A percentile compares a stretch with the other conserved stretches of the same genome.
Conservation (phyloP, 2,329 filamentous ascomycete species). For the Mariannaea sp. region DNA sequence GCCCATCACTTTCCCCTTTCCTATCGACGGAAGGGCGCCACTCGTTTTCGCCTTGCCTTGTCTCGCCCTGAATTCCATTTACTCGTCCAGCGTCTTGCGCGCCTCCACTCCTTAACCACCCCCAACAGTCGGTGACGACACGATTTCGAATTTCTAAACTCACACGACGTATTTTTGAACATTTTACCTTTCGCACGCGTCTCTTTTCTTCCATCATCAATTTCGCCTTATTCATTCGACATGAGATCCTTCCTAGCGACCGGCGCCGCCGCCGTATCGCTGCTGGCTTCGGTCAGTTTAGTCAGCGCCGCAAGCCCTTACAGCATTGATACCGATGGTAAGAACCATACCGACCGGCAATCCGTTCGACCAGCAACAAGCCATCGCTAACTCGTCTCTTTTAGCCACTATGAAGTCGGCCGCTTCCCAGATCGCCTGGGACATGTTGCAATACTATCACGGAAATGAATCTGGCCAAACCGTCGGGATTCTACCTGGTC, state of each 20-base stretch:
- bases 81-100: slow-evolving; percentile 6
- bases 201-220: slow-evolving; percentile 15
- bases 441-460: slow-evolving; percentile 53
- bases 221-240: background rate
- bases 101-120: slow-evolving; percentile 10
- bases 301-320: slow-evolving; percentile 30
- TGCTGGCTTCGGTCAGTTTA: slow-evolving; percentile 30
- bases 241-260: slow-evolving; percentile 33
- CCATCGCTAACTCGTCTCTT: slow-evolving; percentile 21
- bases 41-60: slow-evolving; percentile 17
- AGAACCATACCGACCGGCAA: background rate
- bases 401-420: slow-evolving; percentile 47
- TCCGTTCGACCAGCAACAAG: background rate
- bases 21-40: slow-evolving; percentile 3
- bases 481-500: slow-evolving; percentile 55
- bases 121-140: slow-evolving; percentile 2
- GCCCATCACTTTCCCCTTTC: slow-evolving; percentile 2
- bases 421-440: slow-evolving; percentile 48
- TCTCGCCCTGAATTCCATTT: background rate
- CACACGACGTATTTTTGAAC: slow-evolving; percentile 19
- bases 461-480: slow-evolving; percentile 51
- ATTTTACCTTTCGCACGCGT: background rate
- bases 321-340: slow-evolving; percentile 34
- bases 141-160: background rate
- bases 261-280: slow-evolving; percentile 27